phyloP scores from a whole-genome alignment of 768 basidiomycete genomes.

The Russula abietina region DNA sequence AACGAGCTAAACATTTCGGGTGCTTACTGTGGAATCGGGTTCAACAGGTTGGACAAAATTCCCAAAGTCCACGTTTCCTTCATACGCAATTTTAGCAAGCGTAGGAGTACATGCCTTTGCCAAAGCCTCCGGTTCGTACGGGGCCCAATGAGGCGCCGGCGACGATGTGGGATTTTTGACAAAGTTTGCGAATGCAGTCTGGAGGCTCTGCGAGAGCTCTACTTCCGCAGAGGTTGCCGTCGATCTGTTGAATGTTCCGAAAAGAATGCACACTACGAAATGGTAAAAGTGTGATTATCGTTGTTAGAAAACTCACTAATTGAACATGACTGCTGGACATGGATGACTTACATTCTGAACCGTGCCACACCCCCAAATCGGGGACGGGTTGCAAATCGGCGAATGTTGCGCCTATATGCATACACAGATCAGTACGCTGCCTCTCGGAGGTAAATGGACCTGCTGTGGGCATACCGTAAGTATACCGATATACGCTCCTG shows the following conservation, averaged over 20 bases:
- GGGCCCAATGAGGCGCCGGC: conserved; percentile 6
- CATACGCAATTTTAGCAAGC: conserved; percentile 10
- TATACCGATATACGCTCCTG: conserved; percentile 12
- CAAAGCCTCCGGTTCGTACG: neutral
- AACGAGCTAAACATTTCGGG: neutral
- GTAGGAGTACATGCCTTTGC: neutral
- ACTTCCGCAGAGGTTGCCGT: conserved; percentile 27
- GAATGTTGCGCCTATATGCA: conserved; percentile 3
- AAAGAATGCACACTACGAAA: conserved; percentile 26
- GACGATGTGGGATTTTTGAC: conserved; percentile 5
- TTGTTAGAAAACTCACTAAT: neutral
- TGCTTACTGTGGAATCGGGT: neutral
- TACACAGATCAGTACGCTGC: neutral
- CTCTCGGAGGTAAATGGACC: too few relatives aligned
- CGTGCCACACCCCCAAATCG: neutral
- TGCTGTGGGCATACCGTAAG: neutral
- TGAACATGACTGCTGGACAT: neutral
- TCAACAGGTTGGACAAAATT: neutral
- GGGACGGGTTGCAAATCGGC: neutral
- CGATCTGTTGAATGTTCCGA: conserved; percentile 28
- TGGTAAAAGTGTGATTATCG: neutral
- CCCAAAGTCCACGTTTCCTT: neutral
- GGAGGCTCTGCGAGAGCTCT: conserved; percentile 26
- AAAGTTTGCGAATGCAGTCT: conserved; percentile 14
- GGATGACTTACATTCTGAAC: neutral